phyloP scores from a whole-genome alignment of 169 alveolate genomes.

The Eimeria sp. region DNA sequence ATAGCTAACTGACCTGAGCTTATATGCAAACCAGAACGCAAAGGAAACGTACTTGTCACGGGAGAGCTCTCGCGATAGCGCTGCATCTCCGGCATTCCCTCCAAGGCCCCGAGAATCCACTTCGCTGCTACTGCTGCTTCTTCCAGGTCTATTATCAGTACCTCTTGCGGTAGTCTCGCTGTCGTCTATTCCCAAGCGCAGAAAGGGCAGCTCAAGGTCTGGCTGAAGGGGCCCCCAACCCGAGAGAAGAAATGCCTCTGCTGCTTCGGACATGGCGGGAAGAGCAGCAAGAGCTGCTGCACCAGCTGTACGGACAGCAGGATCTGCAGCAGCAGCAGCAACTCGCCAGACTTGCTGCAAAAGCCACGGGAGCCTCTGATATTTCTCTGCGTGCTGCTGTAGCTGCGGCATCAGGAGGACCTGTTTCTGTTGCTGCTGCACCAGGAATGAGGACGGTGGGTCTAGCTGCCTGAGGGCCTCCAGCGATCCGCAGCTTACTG shows the following conservation, averaged over 20 bases:
- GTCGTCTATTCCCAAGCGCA: neutral
- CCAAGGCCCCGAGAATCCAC: neutral
- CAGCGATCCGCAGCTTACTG: slow-evolving; percentile 25
- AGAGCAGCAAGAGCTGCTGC: slow-evolving; percentile 39
- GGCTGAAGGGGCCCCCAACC: slow-evolving; percentile 34
- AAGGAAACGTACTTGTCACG: neutral
- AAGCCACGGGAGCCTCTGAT: slow-evolving; percentile 27
- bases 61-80: slow-evolving; percentile 1
- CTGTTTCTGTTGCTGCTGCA: neutral
- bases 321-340: slow-evolving; percentile 30
- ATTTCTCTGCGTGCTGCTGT: neutral
- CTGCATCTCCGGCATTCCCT: neutral
- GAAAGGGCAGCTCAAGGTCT: neutral
- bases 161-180: neutral
- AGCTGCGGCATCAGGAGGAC: neutral
- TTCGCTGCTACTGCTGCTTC: neutral
- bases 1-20: neutral
- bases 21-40: too few relatives aligned
- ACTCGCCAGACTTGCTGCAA: slow-evolving; percentile 7
- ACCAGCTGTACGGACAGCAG: slow-evolving; percentile 18
- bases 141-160: neutral
- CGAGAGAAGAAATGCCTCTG: neutral
- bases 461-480: slow-evolving; percentile 2
- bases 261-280: neutral
- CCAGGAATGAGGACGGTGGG: neutral